phyloP scores from a whole-genome alignment of 2,329 filamentous ascomycete genomes.

The Aspergillus sergii region DNA sequence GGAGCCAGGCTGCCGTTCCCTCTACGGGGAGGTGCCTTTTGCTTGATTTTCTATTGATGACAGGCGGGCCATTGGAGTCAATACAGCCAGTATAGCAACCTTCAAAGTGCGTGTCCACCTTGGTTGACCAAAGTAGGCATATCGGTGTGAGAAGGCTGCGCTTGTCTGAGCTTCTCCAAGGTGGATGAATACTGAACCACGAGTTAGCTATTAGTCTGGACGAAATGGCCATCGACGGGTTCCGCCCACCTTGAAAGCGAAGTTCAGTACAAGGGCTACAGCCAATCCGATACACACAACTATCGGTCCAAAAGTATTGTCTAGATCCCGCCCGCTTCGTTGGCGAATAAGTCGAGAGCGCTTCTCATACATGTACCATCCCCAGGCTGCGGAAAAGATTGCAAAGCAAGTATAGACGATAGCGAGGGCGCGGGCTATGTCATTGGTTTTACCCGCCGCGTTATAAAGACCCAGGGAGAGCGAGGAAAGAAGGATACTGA shows the following conservation, averaged over 20 bases:
- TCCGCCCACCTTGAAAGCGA: constrained; percentile 69
- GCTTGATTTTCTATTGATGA: neutral
- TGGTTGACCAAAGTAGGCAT: constrained; percentile 21
- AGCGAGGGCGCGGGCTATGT: constrained; percentile 76
- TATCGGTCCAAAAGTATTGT: constrained; percentile 82
- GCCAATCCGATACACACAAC: constrained; percentile 80
- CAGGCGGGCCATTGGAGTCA: neutral
- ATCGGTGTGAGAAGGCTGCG: constrained; percentile 14
- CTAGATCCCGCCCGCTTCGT: constrained; percentile 89
- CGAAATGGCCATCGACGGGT: neutral
- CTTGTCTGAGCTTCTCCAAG: constrained; percentile 24
- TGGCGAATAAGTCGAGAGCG: constrained; percentile 78
- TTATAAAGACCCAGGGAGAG: constrained; percentile 86
- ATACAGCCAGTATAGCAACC: neutral
- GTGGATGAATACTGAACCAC: constrained; percentile 33
- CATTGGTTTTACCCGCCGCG: constrained; percentile 74
- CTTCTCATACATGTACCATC: constrained; percentile 78
- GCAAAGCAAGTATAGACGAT: constrained; percentile 81
- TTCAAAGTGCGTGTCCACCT: constrained; percentile 24
- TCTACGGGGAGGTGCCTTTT: neutral
- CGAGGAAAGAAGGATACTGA: constrained; percentile 81
- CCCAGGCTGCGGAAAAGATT: constrained; percentile 82
- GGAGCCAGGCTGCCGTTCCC: neutral
- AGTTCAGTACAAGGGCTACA: constrained; percentile 80
- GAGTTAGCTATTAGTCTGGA: constrained; percentile 18